Base-by-base conservation (phyloP, 495 filamentous ascomycete genomes). In the Parmelia sp. region DNA sequence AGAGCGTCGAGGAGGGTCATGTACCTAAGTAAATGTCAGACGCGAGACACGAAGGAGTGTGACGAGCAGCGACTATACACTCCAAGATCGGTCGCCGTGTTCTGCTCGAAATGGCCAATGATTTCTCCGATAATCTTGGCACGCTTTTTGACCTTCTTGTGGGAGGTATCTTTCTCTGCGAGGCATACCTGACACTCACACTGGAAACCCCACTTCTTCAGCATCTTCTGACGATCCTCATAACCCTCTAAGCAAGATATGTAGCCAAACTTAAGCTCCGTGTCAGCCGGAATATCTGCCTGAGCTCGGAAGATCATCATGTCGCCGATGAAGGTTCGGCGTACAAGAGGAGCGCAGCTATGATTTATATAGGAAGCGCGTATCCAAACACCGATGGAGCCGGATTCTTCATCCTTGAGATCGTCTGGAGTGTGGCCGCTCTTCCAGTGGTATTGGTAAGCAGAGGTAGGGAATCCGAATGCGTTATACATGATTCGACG, bases 331-430 rank as follows among this genome's bases (percentile, higher is more conserved):
- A 84, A 86, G 27, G 78, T 69, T 29, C 80, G 76, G 4, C 57
- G 45, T 21, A 72, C 70, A 65, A 82, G 86, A 25, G 71, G 68
- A 57, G 77, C 8, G 67, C 83, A 86, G 31, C 76, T 77, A 65
- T 86, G 83, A 68, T 86, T 86, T 51, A 82, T 76, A 71, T 78
- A 81, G 0, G 83, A 81, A 21, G 83, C 81, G 49, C 75, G 66
- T 8, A 72, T 66, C 85, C 85, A 87, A 25, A 87, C 57, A 0
- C 82, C 83, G 63, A 73, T 75, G 36, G 74, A 74, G 35, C 23
- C 31, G 21, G 58, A 17, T 7, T 19, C 33, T 14, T 37, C 35
- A 19, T 49, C 55, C 55, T 65, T 35, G 56, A 49, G 47, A 42
- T 60, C 12, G 62, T 70, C n/a, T 0, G 55, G 58, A 27, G 40